phyloP scores from a whole-genome alignment of 2,329 filamentous ascomycete species.

The Verticillium longisporum region DNA sequence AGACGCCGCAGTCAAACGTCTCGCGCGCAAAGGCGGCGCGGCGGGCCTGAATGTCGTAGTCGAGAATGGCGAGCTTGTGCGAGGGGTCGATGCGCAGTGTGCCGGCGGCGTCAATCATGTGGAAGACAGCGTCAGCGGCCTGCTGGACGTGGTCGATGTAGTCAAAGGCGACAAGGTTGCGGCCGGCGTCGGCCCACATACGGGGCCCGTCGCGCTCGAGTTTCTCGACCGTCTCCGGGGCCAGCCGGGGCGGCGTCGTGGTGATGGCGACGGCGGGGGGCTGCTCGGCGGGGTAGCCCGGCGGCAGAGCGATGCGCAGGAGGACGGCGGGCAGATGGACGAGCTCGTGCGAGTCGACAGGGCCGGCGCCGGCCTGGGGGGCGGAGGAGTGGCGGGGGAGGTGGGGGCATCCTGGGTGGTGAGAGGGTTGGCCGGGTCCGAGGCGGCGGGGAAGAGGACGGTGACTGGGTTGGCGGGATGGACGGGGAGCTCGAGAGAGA shows the following conservation, averaged over 20 bases:
- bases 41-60: constrained; percentile 71
- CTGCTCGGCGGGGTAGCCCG: constrained; percentile 47
- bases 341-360: constrained; percentile 40
- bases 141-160: constrained; percentile 59
- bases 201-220: constrained; percentile 43
- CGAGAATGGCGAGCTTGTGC: constrained; percentile 65
- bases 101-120: constrained; percentile 40
- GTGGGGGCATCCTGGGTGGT: background rate
- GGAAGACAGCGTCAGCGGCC: constrained; percentile 54
- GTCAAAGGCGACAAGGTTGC: constrained; percentile 50
- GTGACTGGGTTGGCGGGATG: constrained; percentile 46
- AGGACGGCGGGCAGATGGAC: constrained; percentile 52
- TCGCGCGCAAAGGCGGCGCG: constrained; percentile 71
- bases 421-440: constrained; percentile 12
- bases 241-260: constrained; percentile 52
- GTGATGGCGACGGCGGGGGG: constrained; percentile 46
- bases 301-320: constrained; percentile 46
- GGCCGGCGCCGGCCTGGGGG: constrained; percentile 1
- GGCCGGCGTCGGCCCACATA: constrained; percentile 58
- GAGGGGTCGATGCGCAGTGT: constrained; percentile 45
- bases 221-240: constrained; percentile 34
- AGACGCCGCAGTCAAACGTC: constrained; percentile 84
- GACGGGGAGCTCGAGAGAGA: constrained; percentile 52
- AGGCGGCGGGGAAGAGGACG: constrained; percentile 48
- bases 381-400: background rate